phyloP scores from a whole-genome alignment of 2,329 filamentous ascomycete species.

The Penicillium sp. region DNA sequence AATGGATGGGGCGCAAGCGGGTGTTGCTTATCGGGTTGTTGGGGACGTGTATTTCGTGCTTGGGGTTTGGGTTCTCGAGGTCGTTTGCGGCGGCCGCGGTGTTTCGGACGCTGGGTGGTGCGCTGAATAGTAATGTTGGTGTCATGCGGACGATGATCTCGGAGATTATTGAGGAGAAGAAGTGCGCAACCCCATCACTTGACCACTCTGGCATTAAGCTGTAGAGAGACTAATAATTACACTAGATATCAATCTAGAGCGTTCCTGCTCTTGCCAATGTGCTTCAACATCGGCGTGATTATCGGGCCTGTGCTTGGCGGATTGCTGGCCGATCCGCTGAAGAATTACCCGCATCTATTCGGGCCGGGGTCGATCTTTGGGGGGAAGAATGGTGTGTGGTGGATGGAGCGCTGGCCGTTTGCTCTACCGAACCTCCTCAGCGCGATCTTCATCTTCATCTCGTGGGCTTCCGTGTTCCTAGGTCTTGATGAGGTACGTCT shows the following conservation, averaged over 20 bases:
- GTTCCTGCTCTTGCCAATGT: slow-evolving; percentile 68
- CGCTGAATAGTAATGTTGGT: slow-evolving; percentile 73
- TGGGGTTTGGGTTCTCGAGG: slow-evolving; percentile 72
- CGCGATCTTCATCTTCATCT: slow-evolving; percentile 62
- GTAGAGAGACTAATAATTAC: neutral
- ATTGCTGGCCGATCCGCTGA: slow-evolving; percentile 68
- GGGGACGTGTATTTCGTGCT: slow-evolving; percentile 68
- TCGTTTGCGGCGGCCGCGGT: slow-evolving; percentile 67
- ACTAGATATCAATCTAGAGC: slow-evolving; percentile 55
- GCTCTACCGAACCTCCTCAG: slow-evolving; percentile 72
- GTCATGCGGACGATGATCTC: slow-evolving; percentile 77
- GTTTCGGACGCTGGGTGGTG: slow-evolving; percentile 70
- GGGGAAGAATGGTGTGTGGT: slow-evolving; percentile 62
- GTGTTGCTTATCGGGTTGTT: slow-evolving; percentile 77
- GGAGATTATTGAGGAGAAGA: slow-evolving; percentile 73
- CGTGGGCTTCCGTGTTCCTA: slow-evolving; percentile 62
- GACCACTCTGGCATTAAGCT: neutral
- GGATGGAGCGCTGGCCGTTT: slow-evolving; percentile 71
- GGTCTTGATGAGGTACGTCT: slow-evolving; percentile 67
- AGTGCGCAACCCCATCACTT: slow-evolving; percentile 41
- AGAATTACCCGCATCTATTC: slow-evolving; percentile 66
- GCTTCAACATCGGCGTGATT: slow-evolving; percentile 69
- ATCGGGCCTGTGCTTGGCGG: slow-evolving; percentile 67
- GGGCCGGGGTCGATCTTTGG: slow-evolving; percentile 63
- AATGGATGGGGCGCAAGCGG: slow-evolving; percentile 72